Percentiles rank a stretch among this genome's conserved stretches.
Evolutionary conservation across 192 early-diverging fungal species (phyloP).

Genomic region (Umbelopsis isabellina): DNA sequence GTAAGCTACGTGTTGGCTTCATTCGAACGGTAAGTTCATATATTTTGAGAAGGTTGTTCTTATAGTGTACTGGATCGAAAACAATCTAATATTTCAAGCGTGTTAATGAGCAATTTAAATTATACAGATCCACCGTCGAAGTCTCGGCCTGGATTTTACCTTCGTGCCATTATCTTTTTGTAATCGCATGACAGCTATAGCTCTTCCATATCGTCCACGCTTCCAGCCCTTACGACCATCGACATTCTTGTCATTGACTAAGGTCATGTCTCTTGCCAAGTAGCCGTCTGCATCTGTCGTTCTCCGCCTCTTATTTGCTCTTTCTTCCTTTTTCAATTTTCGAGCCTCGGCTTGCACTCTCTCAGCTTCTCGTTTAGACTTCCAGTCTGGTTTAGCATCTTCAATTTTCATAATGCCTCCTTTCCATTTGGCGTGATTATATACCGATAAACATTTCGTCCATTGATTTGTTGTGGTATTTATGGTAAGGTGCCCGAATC

Average conservation of each 20-base stretch:
- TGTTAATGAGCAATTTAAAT: neutral
- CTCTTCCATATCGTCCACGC: constrained; percentile 69
- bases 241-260: constrained; percentile 73
- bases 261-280: constrained; percentile 66
- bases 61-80: constrained; percentile 70
- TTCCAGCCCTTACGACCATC: constrained; percentile 69
- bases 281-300: constrained; percentile 45
- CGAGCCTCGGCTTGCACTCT: constrained; percentile 49
- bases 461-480: constrained; percentile 67
- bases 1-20: constrained; percentile 34
- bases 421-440: constrained; percentile 86
- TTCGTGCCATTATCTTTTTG: constrained; percentile 54
- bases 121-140: neutral
- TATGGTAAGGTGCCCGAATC: constrained; percentile 77
- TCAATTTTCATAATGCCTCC: constrained; percentile 75
- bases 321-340: constrained; percentile 44
- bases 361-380: constrained; percentile 45
- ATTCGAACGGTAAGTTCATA: constrained; percentile 44
- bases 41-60: constrained; percentile 64
- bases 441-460: constrained; percentile 69
- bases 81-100: constrained; percentile 45
- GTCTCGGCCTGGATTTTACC: constrained; percentile 9
- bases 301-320: constrained; percentile 48
- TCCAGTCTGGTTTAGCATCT: constrained; percentile 79
- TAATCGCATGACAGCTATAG: constrained; percentile 70